Conservation (phyloP, 768 basidiomycete species). For the Tylopilus plumbeoviolaceoides region DNA sequence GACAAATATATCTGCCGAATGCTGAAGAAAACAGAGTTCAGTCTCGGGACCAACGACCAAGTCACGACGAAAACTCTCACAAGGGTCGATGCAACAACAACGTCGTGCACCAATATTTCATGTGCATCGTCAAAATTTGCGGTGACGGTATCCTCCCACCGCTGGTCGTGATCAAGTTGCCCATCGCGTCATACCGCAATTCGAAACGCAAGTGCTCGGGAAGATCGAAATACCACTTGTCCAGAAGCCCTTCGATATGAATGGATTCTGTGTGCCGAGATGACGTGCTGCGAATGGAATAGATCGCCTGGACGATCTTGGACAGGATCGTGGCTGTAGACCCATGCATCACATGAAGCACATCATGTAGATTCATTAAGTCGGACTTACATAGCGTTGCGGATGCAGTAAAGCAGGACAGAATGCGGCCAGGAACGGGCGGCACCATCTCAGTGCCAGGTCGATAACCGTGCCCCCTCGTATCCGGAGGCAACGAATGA, state of each 20-base stretch:
- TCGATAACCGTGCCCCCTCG: constrained; percentile 29
- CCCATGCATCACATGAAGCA: constrained; percentile 4
- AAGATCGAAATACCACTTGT: constrained; percentile 73
- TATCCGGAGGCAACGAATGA: constrained; percentile 30
- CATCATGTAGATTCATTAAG: neutral
- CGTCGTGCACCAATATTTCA: constrained; percentile 84
- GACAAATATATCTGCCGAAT: constrained; percentile 25
- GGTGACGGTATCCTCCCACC: constrained; percentile 46
- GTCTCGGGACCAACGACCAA: neutral
- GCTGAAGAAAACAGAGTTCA: constrained; percentile 12
- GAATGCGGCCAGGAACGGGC: constrained; percentile 43
- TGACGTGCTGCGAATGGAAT: constrained; percentile 54
- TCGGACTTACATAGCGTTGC: constrained; percentile 58
- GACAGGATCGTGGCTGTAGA: constrained; percentile 61
- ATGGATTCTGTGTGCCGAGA: constrained; percentile 57
- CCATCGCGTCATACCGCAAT: constrained; percentile 39
- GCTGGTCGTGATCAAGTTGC: constrained; percentile 13
- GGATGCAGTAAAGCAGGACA: constrained; percentile 80
- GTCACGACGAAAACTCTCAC: constrained; percentile 39
- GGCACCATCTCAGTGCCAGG: constrained; percentile 9
- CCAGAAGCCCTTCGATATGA: constrained; percentile 56
- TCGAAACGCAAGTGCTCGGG: constrained; percentile 67
- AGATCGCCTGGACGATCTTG: constrained; percentile 65
- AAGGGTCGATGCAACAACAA: constrained; percentile 75
- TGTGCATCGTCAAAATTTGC: constrained; percentile 69